Conservation (phyloP, 176 grass and related monocot genomes). For the Aegilops sharonensis region DNA sequence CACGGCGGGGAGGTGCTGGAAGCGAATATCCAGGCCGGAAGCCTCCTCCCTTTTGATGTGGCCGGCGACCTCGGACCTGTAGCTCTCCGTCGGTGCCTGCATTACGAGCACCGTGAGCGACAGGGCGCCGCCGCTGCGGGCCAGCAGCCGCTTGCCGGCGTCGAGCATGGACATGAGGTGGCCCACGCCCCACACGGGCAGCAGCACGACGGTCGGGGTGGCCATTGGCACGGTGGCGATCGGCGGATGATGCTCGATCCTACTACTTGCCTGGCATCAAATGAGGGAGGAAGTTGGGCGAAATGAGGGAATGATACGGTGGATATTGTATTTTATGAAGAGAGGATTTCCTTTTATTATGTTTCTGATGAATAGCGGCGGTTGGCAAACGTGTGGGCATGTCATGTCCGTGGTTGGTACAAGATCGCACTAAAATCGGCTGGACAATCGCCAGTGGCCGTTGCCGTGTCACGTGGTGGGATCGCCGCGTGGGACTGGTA, state of each 20-base stretch:
- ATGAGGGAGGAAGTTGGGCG: not conserved
- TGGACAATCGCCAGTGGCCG: no score
- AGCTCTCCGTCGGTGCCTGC: not conserved
- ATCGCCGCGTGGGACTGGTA: no score
- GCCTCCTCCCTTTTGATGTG: not conserved
- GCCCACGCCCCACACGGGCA: not conserved
- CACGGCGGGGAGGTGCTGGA: not conserved
- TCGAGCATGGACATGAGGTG: not conserved
- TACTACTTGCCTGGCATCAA: not conserved
- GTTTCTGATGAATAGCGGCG: no score
- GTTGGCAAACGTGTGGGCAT: no score
- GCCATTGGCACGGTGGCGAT: not conserved
- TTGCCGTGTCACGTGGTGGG: no score
- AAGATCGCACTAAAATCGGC: no score
- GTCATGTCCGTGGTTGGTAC: no score
- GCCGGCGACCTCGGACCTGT: not conserved
- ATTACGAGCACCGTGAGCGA: not conserved
- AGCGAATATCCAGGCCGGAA: not conserved
- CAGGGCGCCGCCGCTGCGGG: not conserved
- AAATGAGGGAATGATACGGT: no score
- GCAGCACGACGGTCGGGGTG: not conserved
- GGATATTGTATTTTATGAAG: no score
- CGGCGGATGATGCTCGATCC: not conserved
- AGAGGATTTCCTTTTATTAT: no score
- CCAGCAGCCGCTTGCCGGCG: not conserved